Evolutionary conservation across 2,329 filamentous ascomycete genomes (phyloP).

Genomic region (Curvularia spicifera): DNA sequence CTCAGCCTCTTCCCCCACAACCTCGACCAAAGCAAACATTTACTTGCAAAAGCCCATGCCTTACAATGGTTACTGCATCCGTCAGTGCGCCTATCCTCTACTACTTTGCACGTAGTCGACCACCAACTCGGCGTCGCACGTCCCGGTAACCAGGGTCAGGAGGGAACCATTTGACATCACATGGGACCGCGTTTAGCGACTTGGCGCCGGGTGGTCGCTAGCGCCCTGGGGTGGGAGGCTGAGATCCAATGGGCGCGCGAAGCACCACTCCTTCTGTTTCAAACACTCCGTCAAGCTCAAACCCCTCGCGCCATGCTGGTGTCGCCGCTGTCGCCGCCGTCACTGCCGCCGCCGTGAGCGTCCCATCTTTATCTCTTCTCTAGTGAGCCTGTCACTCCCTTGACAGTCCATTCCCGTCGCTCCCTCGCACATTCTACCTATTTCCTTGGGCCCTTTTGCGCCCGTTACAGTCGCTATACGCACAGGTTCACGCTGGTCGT

Average conservation of each 20-base stretch:
- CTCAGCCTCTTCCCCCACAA: background rate
- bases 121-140: background rate
- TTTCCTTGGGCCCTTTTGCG: conserved; percentile 33
- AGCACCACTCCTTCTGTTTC: conserved; percentile 23
- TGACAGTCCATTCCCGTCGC: conserved; percentile 41
- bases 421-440: conserved; percentile 35
- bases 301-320: conserved; percentile 25
- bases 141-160: conserved; percentile 6
- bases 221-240: conserved; percentile 12
- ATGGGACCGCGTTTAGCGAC: conserved; percentile 19
- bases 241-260: conserved; percentile 23
- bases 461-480: conserved; percentile 42
- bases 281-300: conserved; percentile 21
- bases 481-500: conserved; percentile 38
- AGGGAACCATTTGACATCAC: conserved; percentile 15
- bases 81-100: background rate
- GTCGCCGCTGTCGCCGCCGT: conserved; percentile 19
- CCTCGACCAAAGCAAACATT: background rate
- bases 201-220: conserved; percentile 15
- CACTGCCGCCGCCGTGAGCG: conserved; percentile 19
- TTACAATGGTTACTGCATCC: background rate
- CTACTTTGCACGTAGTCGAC: background rate
- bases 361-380: conserved; percentile 26
- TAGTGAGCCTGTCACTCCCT: conserved; percentile 43
- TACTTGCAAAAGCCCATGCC: background rate